Conservation (phyloP, 2,329 filamentous ascomycete genomes). For the Colletotrichum orchidophilum region DNA sequence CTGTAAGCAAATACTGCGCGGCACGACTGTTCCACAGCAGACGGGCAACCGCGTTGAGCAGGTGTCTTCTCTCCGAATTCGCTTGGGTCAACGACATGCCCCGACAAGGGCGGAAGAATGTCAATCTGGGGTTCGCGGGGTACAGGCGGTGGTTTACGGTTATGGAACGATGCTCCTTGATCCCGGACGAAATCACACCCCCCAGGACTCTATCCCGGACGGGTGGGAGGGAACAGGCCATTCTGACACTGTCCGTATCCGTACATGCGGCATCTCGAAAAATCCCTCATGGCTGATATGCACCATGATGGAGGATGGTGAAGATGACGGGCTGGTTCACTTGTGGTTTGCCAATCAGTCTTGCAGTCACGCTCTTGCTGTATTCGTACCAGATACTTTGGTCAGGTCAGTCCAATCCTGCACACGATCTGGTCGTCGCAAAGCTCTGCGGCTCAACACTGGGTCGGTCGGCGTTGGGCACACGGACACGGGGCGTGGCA, state of each 20-base stretch:
- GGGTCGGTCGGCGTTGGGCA: background rate
- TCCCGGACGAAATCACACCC: constrained; percentile 20
- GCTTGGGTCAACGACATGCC: background rate
- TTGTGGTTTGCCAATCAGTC: background rate
- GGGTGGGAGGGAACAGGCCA: constrained; percentile 8
- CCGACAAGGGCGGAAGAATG: background rate
- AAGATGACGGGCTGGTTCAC: constrained; percentile 7
- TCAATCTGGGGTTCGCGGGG: constrained; percentile 23
- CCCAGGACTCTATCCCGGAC: constrained; percentile 3
- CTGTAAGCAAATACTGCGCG: background rate
- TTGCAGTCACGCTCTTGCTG: background rate
- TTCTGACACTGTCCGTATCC: background rate
- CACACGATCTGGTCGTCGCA: background rate
- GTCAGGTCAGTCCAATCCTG: background rate
- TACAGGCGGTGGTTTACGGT: constrained; percentile 3
- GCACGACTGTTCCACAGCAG: constrained; percentile 3
- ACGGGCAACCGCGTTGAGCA: background rate
- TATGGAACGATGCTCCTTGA: constrained; percentile 17
- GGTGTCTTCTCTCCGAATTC: background rate
- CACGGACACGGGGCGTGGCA: background rate
- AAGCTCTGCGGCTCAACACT: constrained; percentile 22
- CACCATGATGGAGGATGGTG: constrained; percentile 13
- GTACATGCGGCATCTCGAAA: constrained; percentile 7
- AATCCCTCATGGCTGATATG: constrained; percentile 25
- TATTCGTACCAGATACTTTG: constrained; percentile 1